Conservation (phyloP, 2,329 filamentous ascomycete species). For the Pleurostoma richardsiae region DNA sequence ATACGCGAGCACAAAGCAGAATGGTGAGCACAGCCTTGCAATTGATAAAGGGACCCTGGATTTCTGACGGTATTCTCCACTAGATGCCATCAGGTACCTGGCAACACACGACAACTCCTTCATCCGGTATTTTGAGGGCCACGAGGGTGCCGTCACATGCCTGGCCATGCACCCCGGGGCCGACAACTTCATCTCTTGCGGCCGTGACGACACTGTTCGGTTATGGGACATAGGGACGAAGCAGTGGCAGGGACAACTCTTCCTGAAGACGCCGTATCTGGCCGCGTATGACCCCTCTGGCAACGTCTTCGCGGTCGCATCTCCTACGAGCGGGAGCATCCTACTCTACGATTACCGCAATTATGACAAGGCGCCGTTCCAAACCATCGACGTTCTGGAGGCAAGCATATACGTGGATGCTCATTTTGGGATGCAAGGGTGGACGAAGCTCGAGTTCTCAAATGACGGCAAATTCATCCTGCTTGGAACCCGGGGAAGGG, state of each 20-base stretch:
- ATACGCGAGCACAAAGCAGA: conserved; percentile 93
- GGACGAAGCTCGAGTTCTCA: conserved; percentile 91
- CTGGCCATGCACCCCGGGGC: conserved; percentile 78
- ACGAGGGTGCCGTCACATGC: conserved; percentile 78
- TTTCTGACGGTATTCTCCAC: background rate
- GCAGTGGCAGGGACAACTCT: conserved; percentile 73
- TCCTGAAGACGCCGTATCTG: conserved; percentile 75
- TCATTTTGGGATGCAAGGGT: conserved; percentile 61
- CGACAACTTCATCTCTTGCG: conserved; percentile 90
- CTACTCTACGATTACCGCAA: conserved; percentile 91
- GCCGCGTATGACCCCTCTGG: conserved; percentile 90
- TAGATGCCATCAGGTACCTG: conserved; percentile 78
- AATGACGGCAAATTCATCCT: conserved; percentile 90
- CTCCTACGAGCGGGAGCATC: conserved; percentile 71
- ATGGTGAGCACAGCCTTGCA: conserved; percentile 49
- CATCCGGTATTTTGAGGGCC: conserved; percentile 92
- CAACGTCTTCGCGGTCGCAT: conserved; percentile 84
- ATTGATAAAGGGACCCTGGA: conserved; percentile 1
- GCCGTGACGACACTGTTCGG: conserved; percentile 83
- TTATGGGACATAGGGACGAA: conserved; percentile 85
- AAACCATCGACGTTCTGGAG: conserved; percentile 73
- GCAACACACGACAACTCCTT: conserved; percentile 95
- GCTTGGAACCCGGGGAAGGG: conserved; percentile 74
- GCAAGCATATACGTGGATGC: conserved; percentile 41
- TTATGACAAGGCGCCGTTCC: conserved; percentile 87